Evolutionary conservation across 495 filamentous ascomycete genomes (phyloP), one percentile per base, ranked within the genome.

Genomic region (Xeromyces bisporus): DNA sequence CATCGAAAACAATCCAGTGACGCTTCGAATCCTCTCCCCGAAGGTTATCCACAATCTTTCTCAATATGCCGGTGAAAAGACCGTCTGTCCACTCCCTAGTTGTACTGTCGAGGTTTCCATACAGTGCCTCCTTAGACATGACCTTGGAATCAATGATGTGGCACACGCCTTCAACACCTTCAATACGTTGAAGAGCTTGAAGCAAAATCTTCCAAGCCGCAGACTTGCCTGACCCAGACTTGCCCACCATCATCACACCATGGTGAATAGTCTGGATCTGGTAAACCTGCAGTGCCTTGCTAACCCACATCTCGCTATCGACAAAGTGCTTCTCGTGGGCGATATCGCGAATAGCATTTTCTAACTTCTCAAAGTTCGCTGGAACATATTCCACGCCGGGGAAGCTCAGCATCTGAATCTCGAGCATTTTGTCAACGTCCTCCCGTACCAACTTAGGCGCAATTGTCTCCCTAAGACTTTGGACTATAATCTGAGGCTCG

Each of bases 181-280:
- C 87, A 16, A 89, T 75, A 29, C 77, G 71, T 47, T 94, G 87
- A 39, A 99, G 60, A 7, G 89, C 91, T 46, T 87, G 78, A 7
- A 99, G 67, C n/a, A 99, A 67, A 11, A 91, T 74, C 46, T 81
- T 83, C 89, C 91, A 99, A 12, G 86, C 77, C 3, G 77, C 71
- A 32, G 89, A 93, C 57, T 99, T 99, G 39, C 89, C 89, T 20
- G 87, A 75, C 7, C 89, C 89, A 3, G 89, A 94, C 44, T 77
- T 79, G 26, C 89, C 89, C 4, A 99, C 89, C 89, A 96, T 94
- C 91, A 99, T 99, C 11, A 99, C 91, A 72, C 89, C 89, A 42
- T 99, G 89, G 43, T 99, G 89, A 26, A 96, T 89, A 31, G 68
- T 75, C 54, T 99, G 89, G 37, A 99, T 99, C 50, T 99, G 89